Base-by-base conservation (phyloP, 106 monocot genomes). In the Acorus gramineus region DNA sequence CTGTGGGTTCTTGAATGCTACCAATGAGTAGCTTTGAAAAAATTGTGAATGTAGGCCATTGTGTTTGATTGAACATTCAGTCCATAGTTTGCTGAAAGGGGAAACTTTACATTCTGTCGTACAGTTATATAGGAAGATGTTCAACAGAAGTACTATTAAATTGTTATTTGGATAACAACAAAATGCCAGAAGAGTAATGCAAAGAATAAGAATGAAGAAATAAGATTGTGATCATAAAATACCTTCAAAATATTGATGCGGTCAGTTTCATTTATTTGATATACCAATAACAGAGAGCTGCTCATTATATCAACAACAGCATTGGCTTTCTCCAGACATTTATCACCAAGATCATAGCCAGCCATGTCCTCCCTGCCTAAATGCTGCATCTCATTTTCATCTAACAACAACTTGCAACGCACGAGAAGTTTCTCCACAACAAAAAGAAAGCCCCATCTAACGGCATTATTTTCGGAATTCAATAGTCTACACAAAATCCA, bases 171-270 rank as follows among this genome's bases (percentile, higher is more conserved):
- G 28, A 28, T 28, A 28, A 28, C 28, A 28, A 28, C 28, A 28
- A 28, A 28, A 28, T 28, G 28, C 28, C 28, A 28, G 28, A 28
- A 28, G 28, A 28, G 28, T 28, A 28, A 28, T 28, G 28, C 28
- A 28, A 28, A 28, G 28, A 28, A 28, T 28, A 28, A 28, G 28
- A 28, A 28, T 28, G 28, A 28, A 28, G 28, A 28, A 28, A 28
- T 28, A 28, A 28, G 28, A 28, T 28, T 28, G 28, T 28, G 28
- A 28, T 28, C 11, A 52, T 3, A 50, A 59, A 2, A 65, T 84
- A 94, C 98, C 98, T 98, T 98, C 56, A 98, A 76, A 53, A 98
- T 98, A 71, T 89, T 98, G 70, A 85, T 88, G 54, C 81, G 83
- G 64, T 98, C 88, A 62, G 85, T 86, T 72, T 98, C 98, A 67